Percentiles rank a stretch among this genome's conserved stretches.
These are phyloP conservation scores for Fusarium nisikadoi DNA, from an alignment of 2,329 filamentous ascomycete species.

Conservation along the genomic window DNA sequence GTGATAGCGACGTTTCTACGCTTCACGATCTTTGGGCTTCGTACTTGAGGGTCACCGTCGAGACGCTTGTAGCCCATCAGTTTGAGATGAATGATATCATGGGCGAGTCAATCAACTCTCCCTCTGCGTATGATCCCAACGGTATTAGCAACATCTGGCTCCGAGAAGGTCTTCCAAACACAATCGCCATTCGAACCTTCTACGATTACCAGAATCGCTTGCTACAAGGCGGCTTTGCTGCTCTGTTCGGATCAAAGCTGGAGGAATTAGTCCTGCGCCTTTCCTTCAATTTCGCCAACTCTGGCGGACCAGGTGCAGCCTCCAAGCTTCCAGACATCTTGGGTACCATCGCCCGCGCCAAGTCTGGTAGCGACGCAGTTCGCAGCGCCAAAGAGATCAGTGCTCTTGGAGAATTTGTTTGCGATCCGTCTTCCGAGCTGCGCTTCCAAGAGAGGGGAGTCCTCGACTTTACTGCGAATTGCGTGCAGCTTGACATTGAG, in stretches of 20 bases:
- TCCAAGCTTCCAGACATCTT: constrained; percentile 48
- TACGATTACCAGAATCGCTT: constrained; percentile 64
- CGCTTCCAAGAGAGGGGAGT: constrained; percentile 64
- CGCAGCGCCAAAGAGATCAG: constrained; percentile 60
- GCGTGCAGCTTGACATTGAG: constrained; percentile 62
- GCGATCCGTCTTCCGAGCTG: constrained; percentile 55
- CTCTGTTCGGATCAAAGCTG: constrained; percentile 62
- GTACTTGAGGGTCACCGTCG: constrained; percentile 60
- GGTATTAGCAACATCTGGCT: constrained; percentile 55
- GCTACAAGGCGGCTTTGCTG: constrained; percentile 61
- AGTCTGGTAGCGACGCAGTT: constrained; percentile 57
- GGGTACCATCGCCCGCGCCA: constrained; percentile 40
- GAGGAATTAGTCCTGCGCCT: constrained; percentile 65
- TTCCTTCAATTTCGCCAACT: constrained; percentile 60
- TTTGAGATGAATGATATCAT: constrained; percentile 65
- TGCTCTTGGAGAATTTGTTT: constrained; percentile 60
- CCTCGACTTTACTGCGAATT: constrained; percentile 60
- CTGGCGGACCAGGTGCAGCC: constrained; percentile 55
- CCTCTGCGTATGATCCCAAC: constrained; percentile 13
- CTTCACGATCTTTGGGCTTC: constrained; percentile 62
- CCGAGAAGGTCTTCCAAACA: constrained; percentile 58
- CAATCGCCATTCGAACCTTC: constrained; percentile 61
- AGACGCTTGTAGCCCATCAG: constrained; percentile 63
- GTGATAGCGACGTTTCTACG: constrained; percentile 55
- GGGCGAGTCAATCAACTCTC: constrained; percentile 48